phyloP scores from a whole-genome alignment of 192 early-diverging fungal species.

The Phycomyces blakesleeanus region DNA sequence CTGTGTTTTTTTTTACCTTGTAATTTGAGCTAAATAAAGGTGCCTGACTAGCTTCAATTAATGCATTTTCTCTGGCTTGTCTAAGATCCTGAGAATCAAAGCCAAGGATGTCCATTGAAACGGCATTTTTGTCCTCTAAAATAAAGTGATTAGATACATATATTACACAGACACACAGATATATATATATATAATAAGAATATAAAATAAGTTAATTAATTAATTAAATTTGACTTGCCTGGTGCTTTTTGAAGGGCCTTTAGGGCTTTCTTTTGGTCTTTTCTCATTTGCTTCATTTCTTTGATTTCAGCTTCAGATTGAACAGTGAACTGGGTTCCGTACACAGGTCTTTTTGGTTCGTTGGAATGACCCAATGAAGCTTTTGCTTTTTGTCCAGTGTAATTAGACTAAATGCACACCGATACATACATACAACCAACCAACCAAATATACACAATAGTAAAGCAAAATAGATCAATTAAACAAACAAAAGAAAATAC shows the following conservation, averaged over 20 bases:
- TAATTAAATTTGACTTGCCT: constrained; percentile 20
- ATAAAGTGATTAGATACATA: not conserved
- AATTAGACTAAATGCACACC: constrained; percentile 25
- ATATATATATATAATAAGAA: too few relatives aligned
- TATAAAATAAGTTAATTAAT: not conserved
- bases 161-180: too few relatives aligned
- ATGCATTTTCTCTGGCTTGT: constrained; percentile 58
- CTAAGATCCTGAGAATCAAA: constrained; percentile 61
- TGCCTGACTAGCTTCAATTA: constrained; percentile 40
- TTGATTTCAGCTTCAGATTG: constrained; percentile 57
- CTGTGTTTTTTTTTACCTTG: too few relatives aligned
- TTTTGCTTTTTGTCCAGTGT: constrained; percentile 16
- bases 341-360: constrained; percentile 37
- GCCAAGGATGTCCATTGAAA: constrained; percentile 60
- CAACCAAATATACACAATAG: too few relatives aligned
- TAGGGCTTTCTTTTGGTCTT: constrained; percentile 61
- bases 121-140: constrained; percentile 46
- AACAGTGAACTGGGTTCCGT: constrained; percentile 65
- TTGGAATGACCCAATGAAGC: constrained; percentile 19
- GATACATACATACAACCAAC: not conserved
- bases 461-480: too few relatives aligned
- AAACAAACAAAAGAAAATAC: too few relatives aligned
- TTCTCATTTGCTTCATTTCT: constrained; percentile 56
- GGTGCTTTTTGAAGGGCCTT: constrained; percentile 12
- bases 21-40: constrained; percentile 39